Base-by-base conservation (phyloP, 139 green algal species). In the Chlamydomonas sp. region DNA sequence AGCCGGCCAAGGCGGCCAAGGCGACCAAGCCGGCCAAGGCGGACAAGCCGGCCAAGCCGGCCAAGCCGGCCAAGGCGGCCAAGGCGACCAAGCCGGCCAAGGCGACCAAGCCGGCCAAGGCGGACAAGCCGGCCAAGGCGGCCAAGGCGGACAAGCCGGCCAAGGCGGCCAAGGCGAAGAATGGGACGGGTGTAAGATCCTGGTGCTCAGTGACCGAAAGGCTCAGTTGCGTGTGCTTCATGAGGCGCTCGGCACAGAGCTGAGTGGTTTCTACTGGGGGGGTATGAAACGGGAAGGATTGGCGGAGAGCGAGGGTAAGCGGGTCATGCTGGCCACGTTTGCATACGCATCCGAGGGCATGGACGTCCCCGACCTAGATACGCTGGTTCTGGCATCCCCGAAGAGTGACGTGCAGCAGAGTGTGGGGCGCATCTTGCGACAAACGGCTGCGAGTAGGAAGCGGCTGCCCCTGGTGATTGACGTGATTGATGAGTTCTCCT, bases 401-500 rank as follows among this genome's bases (percentile, higher is more conserved):
- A 76, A 76, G 49, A 76, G 24, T 26, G 71, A 76, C 61, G 71
- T 76, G 28, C 62, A 72, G 26, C 71, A 76, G 49, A 49, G 31
- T 49, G 35, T 50, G 34, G 71, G 71, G 1, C 71, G 71, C 49
- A 76, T 76, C 35, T 35, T 76, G 49, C 35, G 71, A 3, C 36
- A 43, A 8, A 57, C 57, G 62, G 48, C 71, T 0, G 49, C 43
- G 26, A 26, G 30, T 3, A 48, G 71, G 0, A 28, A 38, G 1
- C 34, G 35, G 4, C 10, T 28, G 36, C 71, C 71, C 1, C 35
- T 71, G 2, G 38, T 76, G 3, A 29, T 71, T 1, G 71, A 76
- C 36, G 3, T 71, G 1, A 63, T 71, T 1, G 71, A 76, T 49
- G 30, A 38, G 2, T 76, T 76, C 28, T 71, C 62, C 26, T 1